Evolutionary conservation across 768 basidiomycete species (phyloP).

Genomic region (Hericium alpestre): DNA sequence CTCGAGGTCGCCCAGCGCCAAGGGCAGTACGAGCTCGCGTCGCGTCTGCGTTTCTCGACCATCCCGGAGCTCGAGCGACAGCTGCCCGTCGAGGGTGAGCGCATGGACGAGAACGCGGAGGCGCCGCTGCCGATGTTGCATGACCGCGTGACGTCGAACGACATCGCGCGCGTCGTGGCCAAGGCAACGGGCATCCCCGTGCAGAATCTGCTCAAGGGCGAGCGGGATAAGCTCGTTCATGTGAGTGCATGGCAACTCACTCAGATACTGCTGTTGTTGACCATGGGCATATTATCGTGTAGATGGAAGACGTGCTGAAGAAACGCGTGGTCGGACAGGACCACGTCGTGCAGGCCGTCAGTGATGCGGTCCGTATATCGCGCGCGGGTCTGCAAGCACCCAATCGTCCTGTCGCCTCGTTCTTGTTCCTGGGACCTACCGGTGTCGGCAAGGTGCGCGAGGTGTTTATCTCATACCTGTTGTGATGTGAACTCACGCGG

Average conservation of each 20-base stretch:
- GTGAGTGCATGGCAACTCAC: conserved; percentile 31
- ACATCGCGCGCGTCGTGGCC: conserved; percentile 82
- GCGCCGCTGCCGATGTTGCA: conserved; percentile 59
- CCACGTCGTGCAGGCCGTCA: conserved; percentile 74
- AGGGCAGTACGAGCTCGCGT: conserved; percentile 78
- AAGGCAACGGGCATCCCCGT: conserved; percentile 88
- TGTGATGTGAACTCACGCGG: neutral
- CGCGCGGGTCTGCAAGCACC: conserved; percentile 85
- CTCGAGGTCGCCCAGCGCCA: conserved; percentile 84
- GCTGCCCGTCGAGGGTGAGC: conserved; percentile 43
- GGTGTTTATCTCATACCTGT: neutral
- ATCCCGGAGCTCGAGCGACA: conserved; percentile 74
- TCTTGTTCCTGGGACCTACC: conserved; percentile 83
- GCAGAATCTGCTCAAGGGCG: conserved; percentile 78
- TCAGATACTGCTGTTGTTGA: neutral
- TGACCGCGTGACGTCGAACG: conserved; percentile 80
- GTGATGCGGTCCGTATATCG: conserved; percentile 87
- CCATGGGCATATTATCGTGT: neutral
- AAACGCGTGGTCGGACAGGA: conserved; percentile 84
- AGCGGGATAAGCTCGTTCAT: conserved; percentile 81
- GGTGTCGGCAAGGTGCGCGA: conserved; percentile 68
- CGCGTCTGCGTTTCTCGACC: conserved; percentile 70
- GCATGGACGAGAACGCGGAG: conserved; percentile 37
- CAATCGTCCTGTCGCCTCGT: conserved; percentile 83
- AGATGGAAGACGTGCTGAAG: conserved; percentile 82